Conservation (phyloP, 352 stramenopile genomes). For the Phytophthora cactorum region DNA sequence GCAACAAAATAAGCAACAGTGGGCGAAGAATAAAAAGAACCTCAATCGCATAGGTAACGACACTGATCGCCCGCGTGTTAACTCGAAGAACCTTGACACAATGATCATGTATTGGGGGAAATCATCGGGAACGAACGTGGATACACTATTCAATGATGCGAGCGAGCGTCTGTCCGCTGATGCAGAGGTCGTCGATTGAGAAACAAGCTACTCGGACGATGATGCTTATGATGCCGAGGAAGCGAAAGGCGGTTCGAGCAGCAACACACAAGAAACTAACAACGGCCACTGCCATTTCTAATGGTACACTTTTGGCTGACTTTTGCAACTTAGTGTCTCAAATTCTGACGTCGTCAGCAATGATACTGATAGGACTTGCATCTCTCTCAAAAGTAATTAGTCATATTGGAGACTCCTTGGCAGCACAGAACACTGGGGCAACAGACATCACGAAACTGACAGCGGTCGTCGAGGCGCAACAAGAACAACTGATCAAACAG, state of each 20-base stretch:
- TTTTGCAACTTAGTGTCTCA: too few relatives aligned
- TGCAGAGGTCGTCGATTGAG: neutral
- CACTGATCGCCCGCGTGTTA: neutral
- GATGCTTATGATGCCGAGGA: neutral
- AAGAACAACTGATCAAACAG: neutral
- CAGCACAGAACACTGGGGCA: neutral
- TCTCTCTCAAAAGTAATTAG: neutral
- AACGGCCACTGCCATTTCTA: too few relatives aligned
- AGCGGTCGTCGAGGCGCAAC: neutral
- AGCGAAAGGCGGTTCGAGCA: too few relatives aligned
- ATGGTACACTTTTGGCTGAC: too few relatives aligned
- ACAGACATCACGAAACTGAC: constrained; percentile 5
- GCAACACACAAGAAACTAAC: too few relatives aligned
- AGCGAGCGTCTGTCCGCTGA: neutral
- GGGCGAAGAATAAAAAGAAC: constrained; percentile 4
- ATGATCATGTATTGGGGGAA: neutral
- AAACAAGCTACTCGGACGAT: neutral
- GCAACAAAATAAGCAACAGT: constrained; percentile 4
- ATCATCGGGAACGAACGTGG: neutral
- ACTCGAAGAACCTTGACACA: neutral
- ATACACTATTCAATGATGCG: constrained; percentile 3
- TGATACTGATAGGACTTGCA: neutral
- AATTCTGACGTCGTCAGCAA: too few relatives aligned
- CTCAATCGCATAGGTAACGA: neutral
- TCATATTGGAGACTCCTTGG: constrained; percentile 8